phyloP scores from a whole-genome alignment of 225 moss, liverwort and hornwort genomes.

The Rhytidiadelphus loreus region DNA sequence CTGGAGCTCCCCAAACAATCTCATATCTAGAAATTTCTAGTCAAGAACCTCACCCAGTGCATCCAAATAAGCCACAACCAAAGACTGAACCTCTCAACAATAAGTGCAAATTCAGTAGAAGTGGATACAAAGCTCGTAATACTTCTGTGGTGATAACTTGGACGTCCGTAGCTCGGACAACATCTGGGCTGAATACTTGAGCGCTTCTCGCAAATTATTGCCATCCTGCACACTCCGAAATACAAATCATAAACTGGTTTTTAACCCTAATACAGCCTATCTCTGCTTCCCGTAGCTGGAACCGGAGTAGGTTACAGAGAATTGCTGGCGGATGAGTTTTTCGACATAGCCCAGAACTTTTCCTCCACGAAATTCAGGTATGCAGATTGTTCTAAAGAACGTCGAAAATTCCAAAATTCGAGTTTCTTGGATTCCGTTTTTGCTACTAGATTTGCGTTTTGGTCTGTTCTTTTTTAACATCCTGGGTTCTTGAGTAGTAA shows the following conservation, averaged over 20 bases:
- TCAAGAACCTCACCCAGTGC: slow-evolving; percentile 27
- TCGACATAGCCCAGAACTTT: not conserved
- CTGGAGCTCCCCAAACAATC: slow-evolving; percentile 79
- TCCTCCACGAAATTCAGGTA: not conserved
- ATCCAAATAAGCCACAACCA: not conserved
- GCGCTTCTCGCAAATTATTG: slow-evolving; percentile 84
- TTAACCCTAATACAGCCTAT: not conserved
- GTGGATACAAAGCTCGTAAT: slow-evolving; percentile 98
- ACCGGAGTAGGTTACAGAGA: not conserved
- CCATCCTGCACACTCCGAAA: slow-evolving; percentile 53
- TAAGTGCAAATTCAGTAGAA: not conserved
- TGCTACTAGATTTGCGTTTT: not conserved
- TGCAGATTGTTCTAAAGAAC: not conserved
- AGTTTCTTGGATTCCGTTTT: not conserved
- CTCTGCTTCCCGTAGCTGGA: not conserved
- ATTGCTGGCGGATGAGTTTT: not conserved
- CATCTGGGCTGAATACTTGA: slow-evolving; percentile 94
- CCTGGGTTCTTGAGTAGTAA: not conserved
- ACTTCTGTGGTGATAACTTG: slow-evolving; percentile 94
- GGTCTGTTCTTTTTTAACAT: not conserved
- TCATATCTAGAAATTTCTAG: slow-evolving; percentile 62
- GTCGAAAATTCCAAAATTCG: not conserved
- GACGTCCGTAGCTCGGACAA: slow-evolving; percentile 93
- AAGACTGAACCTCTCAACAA: not conserved
- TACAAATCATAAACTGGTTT: not conserved